Base-by-base conservation (phyloP, 2,329 filamentous ascomycete genomes). In the Camptophora hylomeconis region DNA sequence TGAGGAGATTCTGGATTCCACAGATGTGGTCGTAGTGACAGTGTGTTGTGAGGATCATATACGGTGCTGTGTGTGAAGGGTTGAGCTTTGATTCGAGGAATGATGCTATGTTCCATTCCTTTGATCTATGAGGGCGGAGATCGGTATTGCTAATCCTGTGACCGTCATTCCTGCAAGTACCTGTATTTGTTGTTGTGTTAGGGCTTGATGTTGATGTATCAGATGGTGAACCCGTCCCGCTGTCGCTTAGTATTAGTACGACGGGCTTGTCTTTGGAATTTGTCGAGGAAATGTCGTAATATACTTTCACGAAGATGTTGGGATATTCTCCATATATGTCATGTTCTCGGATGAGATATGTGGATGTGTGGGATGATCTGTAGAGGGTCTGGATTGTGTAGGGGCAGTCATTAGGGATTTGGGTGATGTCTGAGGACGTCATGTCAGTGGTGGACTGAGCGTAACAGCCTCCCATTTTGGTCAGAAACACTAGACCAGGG, bases 21-120 rank as follows among this genome's bases (percentile, higher is more conserved):
- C 41, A 22, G 58, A 64, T 36, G 48, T 56, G 14, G 39, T 53
- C 9, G 19, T 42, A 42, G 18, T 44, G 41, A 16, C 41, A 44
- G 22, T 44, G 39, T 3, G 37, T 42, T 2, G 37, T 35, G 18
- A 41, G 30, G 11, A 42, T 30, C 3, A 40, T 28, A 25, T 44
- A 44, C 11, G 41, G 39, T 6, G 33, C 30, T 12, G 13, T 28
- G 23, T 33, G 32, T 10, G 24, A 24, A 10, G 41, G 37, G 20
- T 42, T 44, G 20, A 44, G 17, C 3, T 39, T 39, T 17, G 32
- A 35, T 14, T 35, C 34, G 24, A 42, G 32, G 30, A 42, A 39
- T 4, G 35, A 37, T 7, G 31, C 16, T 2, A 42, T 30, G 26
- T 42, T 41, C 38, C 38, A 42, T 5, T n/a, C n/a, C n/a, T n/a